Evolutionary conservation across 257 asterid genomes (phyloP).

Genomic region (Solanum raphanifolium): DNA sequence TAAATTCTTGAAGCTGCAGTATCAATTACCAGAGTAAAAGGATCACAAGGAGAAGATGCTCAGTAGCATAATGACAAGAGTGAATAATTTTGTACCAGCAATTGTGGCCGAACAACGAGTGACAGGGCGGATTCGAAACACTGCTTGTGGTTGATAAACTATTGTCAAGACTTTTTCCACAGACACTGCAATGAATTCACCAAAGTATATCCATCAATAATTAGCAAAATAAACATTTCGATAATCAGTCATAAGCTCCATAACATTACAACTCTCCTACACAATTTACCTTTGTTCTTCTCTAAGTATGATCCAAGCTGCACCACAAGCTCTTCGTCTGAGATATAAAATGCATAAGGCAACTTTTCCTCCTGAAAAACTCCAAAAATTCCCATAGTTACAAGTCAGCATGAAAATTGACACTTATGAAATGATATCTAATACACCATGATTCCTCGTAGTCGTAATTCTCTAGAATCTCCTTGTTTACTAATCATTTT

Average conservation of each 20-base stretch:
- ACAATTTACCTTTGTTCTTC: constrained; percentile 54
- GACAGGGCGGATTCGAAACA: constrained; percentile 88
- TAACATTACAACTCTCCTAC: not conserved
- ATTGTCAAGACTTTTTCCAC: constrained; percentile 83
- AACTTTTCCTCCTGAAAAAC: constrained; percentile 63
- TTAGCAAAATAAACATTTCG: not conserved
- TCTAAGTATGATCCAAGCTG: constrained; percentile 68
- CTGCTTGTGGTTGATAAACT: constrained; percentile 94
- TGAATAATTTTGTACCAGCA: constrained; percentile 39
- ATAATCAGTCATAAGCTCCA: not conserved
- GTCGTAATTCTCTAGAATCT: not conserved
- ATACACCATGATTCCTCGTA: not conserved
- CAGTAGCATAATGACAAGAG: not conserved
- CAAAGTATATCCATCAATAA: not conserved
- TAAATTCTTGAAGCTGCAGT: not conserved
- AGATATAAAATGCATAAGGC: constrained; percentile 85
- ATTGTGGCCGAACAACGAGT: constrained; percentile 95
- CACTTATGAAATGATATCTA: not conserved
- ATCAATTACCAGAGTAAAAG: not conserved
- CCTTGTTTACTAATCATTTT: not conserved
- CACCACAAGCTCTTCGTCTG: constrained; percentile 73
- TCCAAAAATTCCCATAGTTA: constrained; percentile 2
- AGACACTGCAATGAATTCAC: constrained; percentile 53
- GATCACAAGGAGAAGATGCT: not conserved
- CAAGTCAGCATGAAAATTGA: not conserved